phyloP scores from a whole-genome alignment of 768 basidiomycete genomes.

The Rubroboletus pulcherrimus region DNA sequence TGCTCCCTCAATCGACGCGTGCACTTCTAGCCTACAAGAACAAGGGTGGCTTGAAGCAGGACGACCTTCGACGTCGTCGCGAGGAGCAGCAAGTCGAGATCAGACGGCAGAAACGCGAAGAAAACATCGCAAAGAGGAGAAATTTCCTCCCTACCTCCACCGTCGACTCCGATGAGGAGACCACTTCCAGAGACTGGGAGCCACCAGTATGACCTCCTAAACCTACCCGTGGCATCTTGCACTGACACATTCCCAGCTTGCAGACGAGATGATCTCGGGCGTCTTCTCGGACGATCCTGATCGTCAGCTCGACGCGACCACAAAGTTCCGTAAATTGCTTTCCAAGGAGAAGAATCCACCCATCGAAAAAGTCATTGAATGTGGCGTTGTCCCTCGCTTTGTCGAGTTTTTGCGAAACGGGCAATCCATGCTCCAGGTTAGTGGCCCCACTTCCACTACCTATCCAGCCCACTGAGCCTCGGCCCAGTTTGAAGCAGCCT shows the following conservation, averaged over 20 bases:
- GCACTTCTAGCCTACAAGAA: conserved; percentile 75
- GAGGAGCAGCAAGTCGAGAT: conserved; percentile 99
- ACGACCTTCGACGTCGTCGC: conserved; percentile 92
- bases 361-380: conserved; percentile 97
- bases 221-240: conserved; percentile 5
- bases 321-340: conserved; percentile 96
- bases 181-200: conserved; percentile 66
- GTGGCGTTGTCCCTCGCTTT: conserved; percentile 94
- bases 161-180: conserved; percentile 91
- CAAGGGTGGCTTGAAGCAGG: conserved; percentile 84
- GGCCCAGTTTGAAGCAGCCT: conserved; percentile 88
- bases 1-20: conserved; percentile 36
- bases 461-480: conserved; percentile 7
- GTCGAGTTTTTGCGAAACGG: conserved; percentile 87
- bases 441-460: conserved; percentile 16
- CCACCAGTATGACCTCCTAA: conserved; percentile 51
- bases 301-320: conserved; percentile 93
- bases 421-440: conserved; percentile 81
- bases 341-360: conserved; percentile 99
- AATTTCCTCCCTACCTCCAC: conserved; percentile 79
- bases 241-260: conserved; percentile 46
- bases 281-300: conserved; percentile 92
- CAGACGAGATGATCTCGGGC: conserved; percentile 88
- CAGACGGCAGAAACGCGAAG: conserved; percentile 95
- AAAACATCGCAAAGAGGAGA: conserved; percentile 96